Evolutionary conservation across 305 asterid genomes (phyloP).

Genomic region (Plantago coronopus): DNA sequence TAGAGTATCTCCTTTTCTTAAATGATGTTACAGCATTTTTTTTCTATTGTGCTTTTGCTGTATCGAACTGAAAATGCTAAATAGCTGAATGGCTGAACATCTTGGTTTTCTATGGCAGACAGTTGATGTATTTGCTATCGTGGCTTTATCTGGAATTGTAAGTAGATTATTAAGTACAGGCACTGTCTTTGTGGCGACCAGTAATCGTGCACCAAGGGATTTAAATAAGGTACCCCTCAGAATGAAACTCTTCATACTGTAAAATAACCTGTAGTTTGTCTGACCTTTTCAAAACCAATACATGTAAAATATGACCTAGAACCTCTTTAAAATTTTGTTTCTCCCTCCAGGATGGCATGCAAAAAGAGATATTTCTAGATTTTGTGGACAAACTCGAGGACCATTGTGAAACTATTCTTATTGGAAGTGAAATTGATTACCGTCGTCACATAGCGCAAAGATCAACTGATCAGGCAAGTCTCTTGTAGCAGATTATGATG

Average conservation of each 20-base stretch:
- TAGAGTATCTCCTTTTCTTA: background rate
- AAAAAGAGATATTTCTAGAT: conserved; percentile 78
- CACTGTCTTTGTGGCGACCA: conserved; percentile 93
- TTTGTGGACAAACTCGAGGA: conserved; percentile 59
- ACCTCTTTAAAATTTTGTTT: conserved; percentile 6
- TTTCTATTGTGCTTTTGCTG: background rate
- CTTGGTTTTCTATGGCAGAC: conserved; percentile 53
- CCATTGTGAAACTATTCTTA: conserved; percentile 64
- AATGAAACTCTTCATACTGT: conserved; percentile 14
- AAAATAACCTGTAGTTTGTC: background rate
- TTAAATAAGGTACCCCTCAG: conserved; percentile 66
- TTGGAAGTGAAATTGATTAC: conserved; percentile 93
- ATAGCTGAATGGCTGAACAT: conserved; percentile 18
- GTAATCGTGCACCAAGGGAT: conserved; percentile 93
- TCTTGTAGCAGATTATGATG: background rate
- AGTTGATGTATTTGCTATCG: conserved; percentile 93
- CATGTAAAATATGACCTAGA: conserved; percentile 2
- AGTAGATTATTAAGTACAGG: conserved; percentile 91
- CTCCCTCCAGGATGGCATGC: conserved; percentile 89
- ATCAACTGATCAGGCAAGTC: conserved; percentile 71
- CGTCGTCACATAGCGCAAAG: conserved; percentile 73
- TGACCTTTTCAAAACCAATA: conserved; percentile 9
- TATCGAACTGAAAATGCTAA: background rate
- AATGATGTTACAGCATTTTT: too few relatives aligned
- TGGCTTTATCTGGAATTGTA: conserved; percentile 92